Evolutionary conservation across 164 flowering plant genomes (phyloP), one percentile per base, ranked within the genome.

Genomic region (Berberis vulgaris): DNA sequence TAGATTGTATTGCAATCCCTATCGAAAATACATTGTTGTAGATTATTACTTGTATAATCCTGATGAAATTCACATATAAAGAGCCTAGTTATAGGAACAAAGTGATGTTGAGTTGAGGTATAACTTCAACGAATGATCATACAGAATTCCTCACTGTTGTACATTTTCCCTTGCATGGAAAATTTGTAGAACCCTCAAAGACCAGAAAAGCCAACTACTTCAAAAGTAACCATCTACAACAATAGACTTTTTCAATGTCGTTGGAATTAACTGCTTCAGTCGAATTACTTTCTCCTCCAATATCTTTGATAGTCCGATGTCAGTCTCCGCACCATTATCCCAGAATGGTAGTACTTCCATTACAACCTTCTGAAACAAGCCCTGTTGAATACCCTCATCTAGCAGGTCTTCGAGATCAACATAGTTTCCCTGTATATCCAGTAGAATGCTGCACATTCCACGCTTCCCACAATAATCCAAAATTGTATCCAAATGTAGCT

Each of bases 181-280:
- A 26, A 26, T 26, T 26, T 26, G 26, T 26, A 26, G 26, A 26
- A 26, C 26, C 26, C 26, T 26, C 26, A 26, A 26, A 26, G 26
- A 26, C 26, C 26, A 26, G 26, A 26, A 26, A 26, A 26, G 26
- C 26, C 26, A 26, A 26, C 26, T 26, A 26, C 53, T 68, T 67
- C 66, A 78, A 59, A 86, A 73, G 72, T 87, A 83, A 44, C 90
- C 96, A 67, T 86, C 94, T 8, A 91, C 62, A 50, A 89, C 58
- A 69, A 86, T 69, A 73, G 76, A 80, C 49, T 71, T 56, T 1
- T 72, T 73, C n/a, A 72, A 78, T 43, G 49, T 66, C 56, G 41
- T 72, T 4, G 85, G 67, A 13, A 67, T 63, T 54, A 87, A 64
- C n/a, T 76, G 76, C 59, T 69, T 76, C 57, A 82, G 38, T 55